These are phyloP conservation scores for Entonaema liquescens DNA, from an alignment of 495 filamentous ascomycete genomes.

Conservation along the genomic window DNA sequence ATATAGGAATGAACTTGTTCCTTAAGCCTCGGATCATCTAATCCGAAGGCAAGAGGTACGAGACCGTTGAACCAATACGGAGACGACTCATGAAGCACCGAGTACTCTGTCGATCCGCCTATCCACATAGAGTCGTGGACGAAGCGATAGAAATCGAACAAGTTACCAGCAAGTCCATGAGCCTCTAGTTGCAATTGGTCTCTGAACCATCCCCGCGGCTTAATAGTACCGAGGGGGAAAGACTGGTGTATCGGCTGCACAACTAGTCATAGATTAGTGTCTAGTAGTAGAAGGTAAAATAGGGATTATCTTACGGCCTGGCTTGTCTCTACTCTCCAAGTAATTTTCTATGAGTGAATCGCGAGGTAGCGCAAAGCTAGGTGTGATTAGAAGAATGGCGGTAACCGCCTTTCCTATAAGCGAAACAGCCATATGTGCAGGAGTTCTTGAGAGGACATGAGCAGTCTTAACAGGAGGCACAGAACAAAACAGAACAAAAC, in stretches of 20 bases:
- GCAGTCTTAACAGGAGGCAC: background rate
- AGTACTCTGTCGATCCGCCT: constrained; percentile 66
- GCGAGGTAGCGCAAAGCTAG: constrained; percentile 21
- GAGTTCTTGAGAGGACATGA: constrained; percentile 14
- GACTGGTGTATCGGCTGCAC: constrained; percentile 49
- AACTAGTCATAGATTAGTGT: constrained; percentile 19
- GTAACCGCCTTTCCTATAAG: constrained; percentile 27
- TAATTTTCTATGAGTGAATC: background rate
- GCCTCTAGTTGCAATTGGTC: constrained; percentile 63
- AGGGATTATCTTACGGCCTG: constrained; percentile 21
- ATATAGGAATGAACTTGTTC: constrained; percentile 59
- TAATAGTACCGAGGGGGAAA: constrained; percentile 66
- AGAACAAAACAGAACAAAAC: background rate
- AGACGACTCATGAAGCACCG: constrained; percentile 64
- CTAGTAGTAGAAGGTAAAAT: background rate
- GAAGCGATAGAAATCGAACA: constrained; percentile 67
- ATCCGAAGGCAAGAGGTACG: constrained; percentile 68
- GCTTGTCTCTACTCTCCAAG: constrained; percentile 11
- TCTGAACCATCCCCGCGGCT: constrained; percentile 67
- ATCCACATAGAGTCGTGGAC: constrained; percentile 65
- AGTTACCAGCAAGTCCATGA: constrained; percentile 66
- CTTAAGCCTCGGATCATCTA: constrained; percentile 65
- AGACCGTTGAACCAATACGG: constrained; percentile 75
- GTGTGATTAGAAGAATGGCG: constrained; percentile 18
- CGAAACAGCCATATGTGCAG: constrained; percentile 24